Base-by-base conservation (phyloP, 805 yeast genomes). In the Jamesozyma hellenica region DNA sequence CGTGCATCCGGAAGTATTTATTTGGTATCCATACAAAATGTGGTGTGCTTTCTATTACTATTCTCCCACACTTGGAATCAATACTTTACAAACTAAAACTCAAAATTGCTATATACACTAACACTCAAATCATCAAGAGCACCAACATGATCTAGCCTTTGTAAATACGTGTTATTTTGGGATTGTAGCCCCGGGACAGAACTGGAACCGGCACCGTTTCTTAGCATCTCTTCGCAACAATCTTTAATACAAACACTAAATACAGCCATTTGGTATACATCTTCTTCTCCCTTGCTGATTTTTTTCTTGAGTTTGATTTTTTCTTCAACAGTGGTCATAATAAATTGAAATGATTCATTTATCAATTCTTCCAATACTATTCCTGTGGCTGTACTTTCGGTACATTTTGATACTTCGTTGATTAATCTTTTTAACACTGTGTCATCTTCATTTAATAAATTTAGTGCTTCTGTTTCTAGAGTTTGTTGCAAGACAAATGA, bases 71-170 rank as follows among this genome's bases (percentile, higher is more conserved):
- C n/a, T 21, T 21, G 8, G 8, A 19, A 9, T 15, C 23, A 29
- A 29, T 27, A 3, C 21, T 14, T 28, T 19, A 19, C 18, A 19
- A 12, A 27, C 28, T 41, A 49, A 14, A 53, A 43, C 19, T 55
- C 53, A 49, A 82, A 84, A 53, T 86, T 86, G 15, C 95, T 81
- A 59, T 88, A 88, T 8, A 88, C 88, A 48, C 86, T 72, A 4
- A 96, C 96, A 62, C 95, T 80, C 49, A 88, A 71, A 44, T 86
- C 95, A 48, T 84, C 94, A 42, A 88, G 69, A 46, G 79, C 86
- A 4, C 47, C 43, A 3, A 55, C 44, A 9, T 53, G 33, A 34
- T 58, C 57, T 12, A 58, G 39, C 15, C 51, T 42, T 33, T 50
- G 42, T 25, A 56, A 31, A 30, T 40, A 50, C 28, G 46, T 44